A percentile compares a stretch with the other conserved stretches of the same genome.
phyloP scores from a whole-genome alignment of 495 filamentous ascomycete genomes.

The Xylaria castorea region DNA sequence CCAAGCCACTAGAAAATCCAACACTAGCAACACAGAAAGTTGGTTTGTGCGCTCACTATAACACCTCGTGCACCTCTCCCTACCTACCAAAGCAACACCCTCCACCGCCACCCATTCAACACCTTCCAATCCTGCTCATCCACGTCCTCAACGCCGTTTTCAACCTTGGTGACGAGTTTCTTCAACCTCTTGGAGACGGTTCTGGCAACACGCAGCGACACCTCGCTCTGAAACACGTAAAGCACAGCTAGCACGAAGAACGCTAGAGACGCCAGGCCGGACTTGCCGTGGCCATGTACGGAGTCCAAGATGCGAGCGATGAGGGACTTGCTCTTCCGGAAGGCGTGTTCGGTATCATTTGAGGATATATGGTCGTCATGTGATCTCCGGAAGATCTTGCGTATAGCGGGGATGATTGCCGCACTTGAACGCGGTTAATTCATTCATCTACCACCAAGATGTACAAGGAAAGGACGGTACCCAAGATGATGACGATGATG shows the following conservation, averaged over 20 bases:
- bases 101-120: constrained; percentile 54
- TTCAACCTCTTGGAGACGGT: constrained; percentile 50
- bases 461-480: not conserved
- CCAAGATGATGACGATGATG: no score
- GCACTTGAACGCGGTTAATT: constrained; percentile 36
- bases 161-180: constrained; percentile 48
- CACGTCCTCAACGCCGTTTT: constrained; percentile 47
- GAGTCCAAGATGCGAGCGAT: constrained; percentile 49
- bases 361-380: constrained; percentile 36
- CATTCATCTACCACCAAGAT: not conserved
- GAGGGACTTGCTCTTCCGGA: constrained; percentile 49
- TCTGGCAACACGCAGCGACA: constrained; percentile 50
- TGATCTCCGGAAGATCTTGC: constrained; percentile 47
- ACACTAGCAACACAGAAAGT: constrained; percentile 12
- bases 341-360: constrained; percentile 57
- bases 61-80: not conserved
- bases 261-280: constrained; percentile 50
- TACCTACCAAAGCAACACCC: constrained; percentile 49
- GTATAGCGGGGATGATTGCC: constrained; percentile 51
- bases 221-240: constrained; percentile 57
- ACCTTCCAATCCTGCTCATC: constrained; percentile 50
- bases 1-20: not conserved
- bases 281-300: constrained; percentile 37
- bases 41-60: not conserved
- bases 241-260: constrained; percentile 55